phyloP scores from a whole-genome alignment of 805 yeast genomes.

The Isabelozyma gotoi region DNA sequence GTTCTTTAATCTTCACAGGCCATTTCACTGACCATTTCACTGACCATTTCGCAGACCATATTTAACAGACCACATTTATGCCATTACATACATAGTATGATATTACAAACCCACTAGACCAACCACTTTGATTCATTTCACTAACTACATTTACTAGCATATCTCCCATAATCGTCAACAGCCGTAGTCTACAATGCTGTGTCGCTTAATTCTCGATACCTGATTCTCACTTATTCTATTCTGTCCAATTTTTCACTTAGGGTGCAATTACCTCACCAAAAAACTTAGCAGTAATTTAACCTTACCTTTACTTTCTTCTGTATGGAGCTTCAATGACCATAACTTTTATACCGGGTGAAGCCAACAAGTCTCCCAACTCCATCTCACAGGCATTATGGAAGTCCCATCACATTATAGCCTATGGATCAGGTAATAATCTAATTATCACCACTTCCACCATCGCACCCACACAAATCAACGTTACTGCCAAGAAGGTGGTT shows the following conservation, averaged over 20 bases:
- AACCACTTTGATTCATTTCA: too few relatives aligned
- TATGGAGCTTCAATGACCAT: constrained; percentile 50
- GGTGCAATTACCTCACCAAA: not conserved
- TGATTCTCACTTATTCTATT: too few relatives aligned
- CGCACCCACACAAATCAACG: constrained; percentile 5
- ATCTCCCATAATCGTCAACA: too few relatives aligned
- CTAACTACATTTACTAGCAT: too few relatives aligned
- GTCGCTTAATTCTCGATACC: too few relatives aligned
- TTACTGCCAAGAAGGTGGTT: not conserved
- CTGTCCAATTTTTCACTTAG: not conserved
- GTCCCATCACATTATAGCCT: constrained; percentile 59
- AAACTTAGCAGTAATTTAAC: not conserved
- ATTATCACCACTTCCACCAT: constrained; percentile 41
- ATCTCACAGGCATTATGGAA: constrained; percentile 67
- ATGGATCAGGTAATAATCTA: constrained; percentile 87
- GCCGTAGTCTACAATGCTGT: too few relatives aligned
- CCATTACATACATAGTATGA: too few relatives aligned
- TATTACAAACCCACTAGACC: too few relatives aligned
- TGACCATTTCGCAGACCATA: too few relatives aligned
- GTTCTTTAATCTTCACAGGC: too few relatives aligned
- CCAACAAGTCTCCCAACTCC: constrained; percentile 56
- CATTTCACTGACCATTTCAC: too few relatives aligned
- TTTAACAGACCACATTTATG: too few relatives aligned
- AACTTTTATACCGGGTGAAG: constrained; percentile 83
- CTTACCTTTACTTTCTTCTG: not conserved